Evolutionary conservation across 495 filamentous ascomycete genomes (phyloP).

Genomic region (Trichoderma reesei): DNA sequence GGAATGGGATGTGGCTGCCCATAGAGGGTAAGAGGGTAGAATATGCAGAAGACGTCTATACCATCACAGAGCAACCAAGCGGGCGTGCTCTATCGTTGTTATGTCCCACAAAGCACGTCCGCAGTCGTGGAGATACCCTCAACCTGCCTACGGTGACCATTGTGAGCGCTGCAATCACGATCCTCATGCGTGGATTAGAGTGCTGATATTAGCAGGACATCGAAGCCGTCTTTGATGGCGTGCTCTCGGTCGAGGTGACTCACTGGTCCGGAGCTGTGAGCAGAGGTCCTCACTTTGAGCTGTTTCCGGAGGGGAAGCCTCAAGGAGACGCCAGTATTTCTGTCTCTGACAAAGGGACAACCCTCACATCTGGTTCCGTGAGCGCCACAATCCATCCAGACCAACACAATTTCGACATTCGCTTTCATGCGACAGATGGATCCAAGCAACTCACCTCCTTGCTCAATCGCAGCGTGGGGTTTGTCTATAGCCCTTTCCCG

Average conservation of each 20-base stretch:
- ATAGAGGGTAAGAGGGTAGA: conserved; percentile 39
- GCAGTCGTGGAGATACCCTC: conserved; percentile 43
- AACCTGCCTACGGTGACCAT: conserved; percentile 43
- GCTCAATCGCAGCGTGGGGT: conserved; percentile 49
- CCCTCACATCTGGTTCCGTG: conserved; percentile 45
- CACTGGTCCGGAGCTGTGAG: conserved; percentile 53
- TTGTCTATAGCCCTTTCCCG: conserved; percentile 41
- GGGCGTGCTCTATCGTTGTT: conserved; percentile 35
- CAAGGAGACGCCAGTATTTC: conserved; percentile 34
- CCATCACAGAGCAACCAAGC: conserved; percentile 26
- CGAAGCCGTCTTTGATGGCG: conserved; percentile 46
- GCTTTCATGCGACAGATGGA: conserved; percentile 40
- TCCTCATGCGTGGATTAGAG: conserved; percentile 14
- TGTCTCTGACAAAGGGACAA: conserved; percentile 40
- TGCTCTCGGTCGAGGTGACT: conserved; percentile 51
- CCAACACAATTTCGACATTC: conserved; percentile 47
- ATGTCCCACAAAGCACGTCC: conserved; percentile 40
- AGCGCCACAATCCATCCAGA: conserved; percentile 42
- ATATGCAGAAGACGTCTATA: conserved; percentile 46
- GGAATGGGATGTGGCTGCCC: conserved; percentile 44
- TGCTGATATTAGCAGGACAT: conserved; percentile 36
- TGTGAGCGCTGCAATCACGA: conserved; percentile 19
- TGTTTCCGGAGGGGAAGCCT: conserved; percentile 45
- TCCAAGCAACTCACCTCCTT: conserved; percentile 48
- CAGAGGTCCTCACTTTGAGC: conserved; percentile 53